Base-by-base conservation (phyloP, 768 basidiomycete genomes). In the Boletus vinaceobasis region DNA sequence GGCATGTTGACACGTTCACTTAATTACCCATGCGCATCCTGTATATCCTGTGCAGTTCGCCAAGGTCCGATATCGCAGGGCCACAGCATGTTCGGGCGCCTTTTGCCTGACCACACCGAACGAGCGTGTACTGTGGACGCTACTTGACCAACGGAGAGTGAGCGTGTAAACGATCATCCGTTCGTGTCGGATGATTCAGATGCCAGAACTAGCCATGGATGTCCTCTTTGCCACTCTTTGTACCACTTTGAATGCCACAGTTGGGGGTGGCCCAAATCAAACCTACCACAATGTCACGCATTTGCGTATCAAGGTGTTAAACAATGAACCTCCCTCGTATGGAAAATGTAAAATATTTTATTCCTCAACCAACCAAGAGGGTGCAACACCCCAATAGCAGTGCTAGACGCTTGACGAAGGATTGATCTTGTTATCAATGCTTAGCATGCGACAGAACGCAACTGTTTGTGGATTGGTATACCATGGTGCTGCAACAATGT, bases 391-490 rank as follows among this genome's bases (percentile, higher is more conserved):
- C 42, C 4, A n/a, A 6, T 19, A 17, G n/a, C 21, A 47, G 21
- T n/a, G 10, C 37, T 57, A 55, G 9, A 38, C 31, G 27, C 52
- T 56, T 5, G 55, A 56, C 8, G 60, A 55, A 7, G 67, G 60
- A 60, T 81, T 82, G 51, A 88, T 76, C 64, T 82, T 87, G 72
- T 96, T 92, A 56, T 83, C 78, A 37, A 98, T 80, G 17, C 80
- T 81, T 37, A 99, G 67, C 82, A 98, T 82, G 19, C 72, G 67
- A 65, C 90, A 91, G 62, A 98, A 89, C 3, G 93, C 86, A 49
- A 82, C 83, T 1, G 94, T 98, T 66, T 98, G 94, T 27, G 92
- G 88, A 64, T 95, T 96, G 26, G 85, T 81, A 68, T 91, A 95
- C 75, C 79, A 82, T 1, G 81, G 80, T 26, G 86, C 91, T 94